Evolutionary conservation across 257 asterid species (phyloP).

Genomic region (Henckelia pumila): DNA sequence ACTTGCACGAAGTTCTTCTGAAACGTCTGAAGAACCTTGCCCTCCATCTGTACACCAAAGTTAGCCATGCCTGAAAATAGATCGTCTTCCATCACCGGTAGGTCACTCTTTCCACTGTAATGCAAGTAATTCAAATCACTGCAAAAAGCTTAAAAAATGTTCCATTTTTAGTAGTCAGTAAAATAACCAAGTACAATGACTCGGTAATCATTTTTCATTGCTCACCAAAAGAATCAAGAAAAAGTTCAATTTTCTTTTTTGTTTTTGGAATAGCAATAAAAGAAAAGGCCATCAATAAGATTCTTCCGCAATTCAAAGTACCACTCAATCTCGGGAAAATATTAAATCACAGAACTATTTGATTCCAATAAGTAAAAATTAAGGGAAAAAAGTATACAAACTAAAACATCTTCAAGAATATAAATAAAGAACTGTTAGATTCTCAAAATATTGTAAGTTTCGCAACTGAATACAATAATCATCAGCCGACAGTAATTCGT

Average conservation of each 20-base stretch:
- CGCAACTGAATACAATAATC: too few species aligned
- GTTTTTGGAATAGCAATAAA: too few species aligned
- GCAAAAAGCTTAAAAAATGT: not conserved
- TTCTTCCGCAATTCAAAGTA: not conserved
- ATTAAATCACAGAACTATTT: too few species aligned
- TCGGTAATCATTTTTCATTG: too few species aligned
- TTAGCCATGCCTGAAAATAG: constrained; percentile 10
- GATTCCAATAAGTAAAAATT: too few species aligned
- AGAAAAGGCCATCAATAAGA: not conserved
- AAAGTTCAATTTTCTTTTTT: not conserved
- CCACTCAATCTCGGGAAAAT: not conserved
- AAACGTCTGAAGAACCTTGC: constrained; percentile 21
- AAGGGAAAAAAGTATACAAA: too few species aligned
- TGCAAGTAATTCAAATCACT: not conserved
- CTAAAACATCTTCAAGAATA: not conserved
- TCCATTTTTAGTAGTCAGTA: not conserved
- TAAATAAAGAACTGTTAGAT: too few species aligned
- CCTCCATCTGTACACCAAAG: constrained; percentile 1
- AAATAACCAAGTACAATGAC: too few species aligned
- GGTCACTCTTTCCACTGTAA: not conserved
- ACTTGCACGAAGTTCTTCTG: constrained; percentile 22
- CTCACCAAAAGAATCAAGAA: not conserved
- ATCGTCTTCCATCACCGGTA: constrained; percentile 6
- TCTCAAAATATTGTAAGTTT: too few species aligned
- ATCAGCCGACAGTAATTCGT: not conserved